phyloP scores from a whole-genome alignment of 2,329 filamentous ascomycete species.

The Epichloe baconii region DNA sequence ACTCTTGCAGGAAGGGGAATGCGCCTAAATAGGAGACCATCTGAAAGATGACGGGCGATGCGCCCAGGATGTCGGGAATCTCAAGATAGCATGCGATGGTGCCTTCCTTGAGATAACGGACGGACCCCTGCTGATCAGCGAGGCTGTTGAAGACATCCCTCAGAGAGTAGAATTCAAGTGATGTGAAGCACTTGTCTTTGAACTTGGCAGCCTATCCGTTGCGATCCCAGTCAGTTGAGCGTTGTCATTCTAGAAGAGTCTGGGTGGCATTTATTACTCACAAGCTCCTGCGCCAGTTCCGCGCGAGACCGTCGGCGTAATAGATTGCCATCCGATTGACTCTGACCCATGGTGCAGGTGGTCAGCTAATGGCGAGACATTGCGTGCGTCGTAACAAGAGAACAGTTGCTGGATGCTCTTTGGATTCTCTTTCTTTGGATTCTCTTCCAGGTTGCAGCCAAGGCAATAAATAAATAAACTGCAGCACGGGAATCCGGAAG shows the following conservation, averaged over 20 bases:
- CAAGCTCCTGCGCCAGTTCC: conserved; percentile 37
- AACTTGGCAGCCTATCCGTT: conserved; percentile 43
- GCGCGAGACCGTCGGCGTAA: conserved; percentile 34
- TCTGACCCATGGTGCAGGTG: conserved; percentile 35
- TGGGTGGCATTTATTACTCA: conserved; percentile 17
- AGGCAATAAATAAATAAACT: too few species aligned
- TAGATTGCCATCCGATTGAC: conserved; percentile 32
- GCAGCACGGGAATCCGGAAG: neutral
- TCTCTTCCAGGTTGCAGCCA: neutral
- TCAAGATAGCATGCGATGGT: conserved; percentile 61
- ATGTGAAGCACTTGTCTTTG: conserved; percentile 56
- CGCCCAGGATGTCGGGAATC: conserved; percentile 55
- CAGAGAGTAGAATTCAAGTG: conserved; percentile 60
- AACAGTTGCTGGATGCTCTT: neutral
- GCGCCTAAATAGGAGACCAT: conserved; percentile 59
- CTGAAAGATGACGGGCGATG: conserved; percentile 56
- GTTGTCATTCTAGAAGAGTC: too few species aligned
- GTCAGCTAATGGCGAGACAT: conserved; percentile 12
- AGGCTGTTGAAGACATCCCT: conserved; percentile 60
- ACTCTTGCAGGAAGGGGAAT: conserved; percentile 60
- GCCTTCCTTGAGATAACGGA: conserved; percentile 54
- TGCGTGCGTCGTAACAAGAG: conserved; percentile 1
- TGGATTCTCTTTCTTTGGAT: neutral
- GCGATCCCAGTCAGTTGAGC: neutral
- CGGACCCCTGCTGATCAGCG: conserved; percentile 47